Percentiles rank a stretch among this genome's conserved stretches.
These are phyloP conservation scores for Vanderwaltozyma polyspora DNA, from an alignment of 805 yeast genomes.

Conservation along the genomic window DNA sequence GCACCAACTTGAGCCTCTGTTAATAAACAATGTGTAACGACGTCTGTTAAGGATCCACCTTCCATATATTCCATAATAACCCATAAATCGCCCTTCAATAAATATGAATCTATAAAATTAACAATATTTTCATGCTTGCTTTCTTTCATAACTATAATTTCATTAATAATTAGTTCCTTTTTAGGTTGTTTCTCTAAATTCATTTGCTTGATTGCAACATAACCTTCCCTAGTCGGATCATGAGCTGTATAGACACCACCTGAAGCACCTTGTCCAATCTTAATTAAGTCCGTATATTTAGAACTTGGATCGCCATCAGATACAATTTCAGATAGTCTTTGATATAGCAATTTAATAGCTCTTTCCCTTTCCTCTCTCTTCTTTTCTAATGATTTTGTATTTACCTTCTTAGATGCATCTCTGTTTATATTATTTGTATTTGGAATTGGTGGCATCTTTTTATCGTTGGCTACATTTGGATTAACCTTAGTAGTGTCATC, in stretches of 20 bases:
- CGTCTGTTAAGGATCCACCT: slow-evolving; percentile 94
- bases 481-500: background rate
- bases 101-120: slow-evolving; percentile 79
- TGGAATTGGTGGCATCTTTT: slow-evolving; percentile 25
- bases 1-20: slow-evolving; percentile 93
- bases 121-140: slow-evolving; percentile 86
- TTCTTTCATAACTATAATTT: slow-evolving; percentile 91
- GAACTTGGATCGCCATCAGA: slow-evolving; percentile 74
- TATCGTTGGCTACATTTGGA: slow-evolving; percentile 1
- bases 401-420: slow-evolving; percentile 17
- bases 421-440: slow-evolving; percentile 19
- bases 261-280: slow-evolving; percentile 96
- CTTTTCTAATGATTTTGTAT: slow-evolving; percentile 30
- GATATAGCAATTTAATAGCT: slow-evolving; percentile 53
- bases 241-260: slow-evolving; percentile 94
- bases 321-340: slow-evolving; percentile 64
- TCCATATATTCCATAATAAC: slow-evolving; percentile 99
- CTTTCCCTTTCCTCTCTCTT: slow-evolving; percentile 72
- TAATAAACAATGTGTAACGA: slow-evolving; percentile 79
- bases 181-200: slow-evolving; percentile 89
- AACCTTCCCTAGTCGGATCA: slow-evolving; percentile 39
- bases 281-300: slow-evolving; percentile 55
- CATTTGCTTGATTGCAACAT: slow-evolving; percentile 96
- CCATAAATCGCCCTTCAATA: slow-evolving; percentile 77
- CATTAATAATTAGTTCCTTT: slow-evolving; percentile 89